Evolutionary conservation across 257 asterid genomes (phyloP).

Genomic region (Ilex asprella): DNA sequence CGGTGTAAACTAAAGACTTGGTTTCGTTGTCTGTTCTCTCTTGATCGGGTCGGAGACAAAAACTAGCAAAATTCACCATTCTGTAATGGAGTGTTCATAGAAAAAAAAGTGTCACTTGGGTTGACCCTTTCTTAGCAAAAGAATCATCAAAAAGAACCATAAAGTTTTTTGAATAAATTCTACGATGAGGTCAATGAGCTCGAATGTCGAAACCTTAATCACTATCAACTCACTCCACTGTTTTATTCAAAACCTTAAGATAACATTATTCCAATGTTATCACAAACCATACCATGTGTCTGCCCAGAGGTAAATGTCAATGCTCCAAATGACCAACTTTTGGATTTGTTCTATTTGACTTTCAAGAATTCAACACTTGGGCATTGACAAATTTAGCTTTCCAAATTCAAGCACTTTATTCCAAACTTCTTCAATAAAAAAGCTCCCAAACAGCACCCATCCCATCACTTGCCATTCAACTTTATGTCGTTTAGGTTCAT

Average conservation of each 20-base stretch:
- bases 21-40: too few relatives aligned
- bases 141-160: too few relatives aligned
- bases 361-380: constrained; percentile 2
- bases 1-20: too few relatives aligned
- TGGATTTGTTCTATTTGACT: constrained; percentile 17
- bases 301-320: not conserved
- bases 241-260: not conserved
- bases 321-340: not conserved
- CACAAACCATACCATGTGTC: constrained; percentile 10
- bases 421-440: constrained; percentile 22
- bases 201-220: not conserved
- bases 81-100: too few relatives aligned
- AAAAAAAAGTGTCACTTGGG: too few relatives aligned
- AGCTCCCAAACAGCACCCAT: too few relatives aligned
- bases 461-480: too few relatives aligned
- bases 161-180: too few relatives aligned
- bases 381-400: constrained; percentile 4
- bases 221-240: not conserved
- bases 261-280: not conserved
- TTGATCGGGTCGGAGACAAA: too few relatives aligned
- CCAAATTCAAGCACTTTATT: constrained; percentile 12
- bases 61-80: too few relatives aligned
- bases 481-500: not conserved
- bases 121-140: too few relatives aligned
- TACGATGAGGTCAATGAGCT: too few relatives aligned